Conservation (phyloP, 768 basidiomycete species). For the Gymnopilus dilepis region DNA sequence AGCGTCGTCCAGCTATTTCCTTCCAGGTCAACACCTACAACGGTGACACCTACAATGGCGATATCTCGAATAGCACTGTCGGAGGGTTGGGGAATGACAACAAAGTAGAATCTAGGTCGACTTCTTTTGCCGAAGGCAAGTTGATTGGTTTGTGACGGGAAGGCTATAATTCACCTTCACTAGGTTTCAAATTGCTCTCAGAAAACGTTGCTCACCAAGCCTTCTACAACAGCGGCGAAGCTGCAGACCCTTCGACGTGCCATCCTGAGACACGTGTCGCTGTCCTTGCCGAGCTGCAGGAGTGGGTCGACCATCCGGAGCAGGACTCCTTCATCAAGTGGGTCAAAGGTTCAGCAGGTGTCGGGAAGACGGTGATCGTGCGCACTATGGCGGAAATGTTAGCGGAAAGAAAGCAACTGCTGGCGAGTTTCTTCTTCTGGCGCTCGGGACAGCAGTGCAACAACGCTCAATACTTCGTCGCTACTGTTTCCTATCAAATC, state of each 20-base stretch:
- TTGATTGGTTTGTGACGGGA: too few species aligned
- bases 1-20: too few species aligned
- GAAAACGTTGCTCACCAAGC: background rate
- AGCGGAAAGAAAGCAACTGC: background rate
- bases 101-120: too few species aligned
- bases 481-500: background rate
- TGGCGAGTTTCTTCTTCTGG: background rate
- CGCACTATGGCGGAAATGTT: background rate
- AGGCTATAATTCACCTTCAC: background rate
- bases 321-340: background rate
- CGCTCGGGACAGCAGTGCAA: background rate
- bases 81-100: too few species aligned
- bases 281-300: background rate
- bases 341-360: slow-evolving; percentile 3
- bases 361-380: slow-evolving; percentile 9
- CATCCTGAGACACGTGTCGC: background rate
- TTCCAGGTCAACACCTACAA: too few species aligned
- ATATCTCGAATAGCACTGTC: slow-evolving; percentile 5
- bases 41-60: too few species aligned
- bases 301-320: background rate
- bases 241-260: background rate
- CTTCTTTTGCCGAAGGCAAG: too few species aligned
- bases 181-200: background rate
- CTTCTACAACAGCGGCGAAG: background rate
- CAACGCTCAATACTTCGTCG: background rate